Conservation (phyloP, 176 grass and related monocot genomes). For the Olyra latifolia region DNA sequence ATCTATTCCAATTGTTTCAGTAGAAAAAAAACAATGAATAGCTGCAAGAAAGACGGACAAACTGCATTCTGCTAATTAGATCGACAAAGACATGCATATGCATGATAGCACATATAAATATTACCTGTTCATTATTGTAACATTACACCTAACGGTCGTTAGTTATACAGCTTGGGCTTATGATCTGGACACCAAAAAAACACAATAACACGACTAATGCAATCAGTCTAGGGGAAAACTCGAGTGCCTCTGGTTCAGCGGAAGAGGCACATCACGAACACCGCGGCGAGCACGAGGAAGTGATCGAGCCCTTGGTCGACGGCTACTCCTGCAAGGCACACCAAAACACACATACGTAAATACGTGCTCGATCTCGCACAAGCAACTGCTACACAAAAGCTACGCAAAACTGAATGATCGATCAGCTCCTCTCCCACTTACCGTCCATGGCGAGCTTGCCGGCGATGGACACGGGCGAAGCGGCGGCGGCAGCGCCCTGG, state of each 20-base stretch:
- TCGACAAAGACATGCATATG: too few relatives aligned
- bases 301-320: conserved; percentile 25
- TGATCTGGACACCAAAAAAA: neutral
- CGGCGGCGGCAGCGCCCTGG: neutral
- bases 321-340: neutral
- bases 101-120: neutral
- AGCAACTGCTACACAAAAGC: neutral
- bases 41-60: too few relatives aligned
- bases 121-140: neutral
- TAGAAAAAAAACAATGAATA: too few relatives aligned
- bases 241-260: neutral
- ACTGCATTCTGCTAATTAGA: too few relatives aligned
- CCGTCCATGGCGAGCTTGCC: conserved; percentile 15
- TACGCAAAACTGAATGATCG: neutral
- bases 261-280: conserved; percentile 18
- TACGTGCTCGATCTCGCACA: too few relatives aligned
- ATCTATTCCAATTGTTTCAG: too few relatives aligned
- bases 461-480: neutral
- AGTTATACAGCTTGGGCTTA: neutral
- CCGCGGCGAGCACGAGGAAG: conserved; percentile 22
- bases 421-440: neutral
- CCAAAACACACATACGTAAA: too few relatives aligned
- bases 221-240: neutral
- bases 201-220: neutral
- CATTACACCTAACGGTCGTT: neutral